Percentiles rank a stretch among this genome's conserved stretches.
Conservation (phyloP, 208 protist species). For the Ichthyophonus hoferi region DNA sequence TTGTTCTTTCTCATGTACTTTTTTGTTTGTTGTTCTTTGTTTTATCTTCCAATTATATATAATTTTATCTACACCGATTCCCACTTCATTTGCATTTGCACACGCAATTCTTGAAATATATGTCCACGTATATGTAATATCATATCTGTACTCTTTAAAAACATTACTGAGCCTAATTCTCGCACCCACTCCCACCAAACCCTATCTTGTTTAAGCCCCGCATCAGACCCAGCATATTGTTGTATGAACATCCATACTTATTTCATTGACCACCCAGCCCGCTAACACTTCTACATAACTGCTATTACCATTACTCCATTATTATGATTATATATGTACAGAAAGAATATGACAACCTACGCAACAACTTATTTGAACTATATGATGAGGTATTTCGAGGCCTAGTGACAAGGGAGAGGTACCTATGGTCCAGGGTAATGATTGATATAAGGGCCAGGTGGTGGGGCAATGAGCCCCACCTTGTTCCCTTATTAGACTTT, state of each 20-base stretch:
- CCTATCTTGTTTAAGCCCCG: too few species aligned
- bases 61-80: too few species aligned
- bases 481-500: background rate
- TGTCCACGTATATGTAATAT: too few species aligned
- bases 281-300: background rate
- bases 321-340: background rate
- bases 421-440: background rate
- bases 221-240: background rate
- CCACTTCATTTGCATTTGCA: too few species aligned
- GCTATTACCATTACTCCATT: background rate
- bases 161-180: too few species aligned
- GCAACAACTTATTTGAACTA: background rate
- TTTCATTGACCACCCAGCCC: background rate
- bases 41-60: too few species aligned
- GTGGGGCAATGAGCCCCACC: background rate
- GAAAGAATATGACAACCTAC: background rate
- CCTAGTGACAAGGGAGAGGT: background rate
- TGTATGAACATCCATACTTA: background rate
- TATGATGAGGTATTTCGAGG: background rate
- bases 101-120: too few species aligned
- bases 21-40: too few species aligned
- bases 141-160: too few species aligned
- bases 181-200: too few species aligned
- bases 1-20: too few species aligned
- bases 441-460: background rate